These are phyloP conservation scores for Pythium diclinum DNA, from an alignment of 352 stramenopile genomes.

Conservation along the genomic window DNA sequence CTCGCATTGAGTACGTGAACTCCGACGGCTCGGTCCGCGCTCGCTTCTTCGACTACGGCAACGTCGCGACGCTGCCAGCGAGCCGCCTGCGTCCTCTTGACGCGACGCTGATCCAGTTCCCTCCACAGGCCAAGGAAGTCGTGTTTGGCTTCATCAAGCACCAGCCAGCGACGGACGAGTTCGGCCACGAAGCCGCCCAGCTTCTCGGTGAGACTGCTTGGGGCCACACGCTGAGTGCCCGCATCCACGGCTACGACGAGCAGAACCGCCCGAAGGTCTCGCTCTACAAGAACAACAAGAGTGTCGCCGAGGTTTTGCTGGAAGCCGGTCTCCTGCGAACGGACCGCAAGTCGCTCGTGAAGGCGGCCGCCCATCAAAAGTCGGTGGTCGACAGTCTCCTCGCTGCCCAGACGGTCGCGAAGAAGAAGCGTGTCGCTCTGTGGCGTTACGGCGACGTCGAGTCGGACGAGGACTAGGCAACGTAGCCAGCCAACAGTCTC, in stretches of 20 bases:
- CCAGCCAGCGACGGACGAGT: slow-evolving; percentile 85
- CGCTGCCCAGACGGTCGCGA: slow-evolving; percentile 88
- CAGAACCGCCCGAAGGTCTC: slow-evolving; percentile 68
- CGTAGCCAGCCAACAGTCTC: not conserved
- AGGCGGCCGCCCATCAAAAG: slow-evolving; percentile 63
- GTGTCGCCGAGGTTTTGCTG: slow-evolving; percentile 89
- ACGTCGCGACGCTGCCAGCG: slow-evolving; percentile 81
- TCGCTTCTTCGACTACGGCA: slow-evolving; percentile 96
- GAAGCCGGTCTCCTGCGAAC: slow-evolving; percentile 86
- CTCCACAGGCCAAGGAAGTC: slow-evolving; percentile 85
- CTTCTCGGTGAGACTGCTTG: slow-evolving; percentile 90
- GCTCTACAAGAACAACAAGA: slow-evolving; percentile 78
- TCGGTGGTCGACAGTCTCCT: slow-evolving; percentile 88
- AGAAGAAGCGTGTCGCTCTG: slow-evolving; percentile 91
- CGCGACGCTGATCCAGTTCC: slow-evolving; percentile 84
- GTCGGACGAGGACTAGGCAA: slow-evolving; percentile 89
- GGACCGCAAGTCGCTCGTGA: slow-evolving; percentile 76
- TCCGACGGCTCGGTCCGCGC: slow-evolving; percentile 68
- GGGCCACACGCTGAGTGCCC: slow-evolving; percentile 87
- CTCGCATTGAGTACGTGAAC: slow-evolving; percentile 83
- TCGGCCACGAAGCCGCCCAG: slow-evolving; percentile 89
- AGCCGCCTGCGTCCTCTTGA: slow-evolving; percentile 90
- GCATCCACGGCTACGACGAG: slow-evolving; percentile 70
- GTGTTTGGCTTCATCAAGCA: slow-evolving; percentile 86
- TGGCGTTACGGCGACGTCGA: slow-evolving; percentile 97